Conservation (phyloP, 805 yeast genomes). For the Barnettozyma siamensis region DNA sequence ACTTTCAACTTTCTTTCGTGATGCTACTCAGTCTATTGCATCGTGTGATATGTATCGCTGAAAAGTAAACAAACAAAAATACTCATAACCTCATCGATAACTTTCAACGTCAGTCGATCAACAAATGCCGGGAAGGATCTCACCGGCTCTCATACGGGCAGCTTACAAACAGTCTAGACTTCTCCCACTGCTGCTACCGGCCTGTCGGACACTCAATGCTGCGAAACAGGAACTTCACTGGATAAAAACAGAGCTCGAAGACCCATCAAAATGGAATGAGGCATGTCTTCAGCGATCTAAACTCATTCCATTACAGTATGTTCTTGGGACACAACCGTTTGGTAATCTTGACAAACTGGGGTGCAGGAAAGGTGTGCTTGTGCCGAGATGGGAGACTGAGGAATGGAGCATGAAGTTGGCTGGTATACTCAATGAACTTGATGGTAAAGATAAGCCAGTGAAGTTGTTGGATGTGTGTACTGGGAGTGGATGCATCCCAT, state of each 20-base stretch:
- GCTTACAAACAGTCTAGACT: slow-evolving; percentile 11
- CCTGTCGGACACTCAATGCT: slow-evolving; percentile 20
- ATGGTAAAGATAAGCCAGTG: not conserved
- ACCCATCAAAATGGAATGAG: slow-evolving; percentile 38
- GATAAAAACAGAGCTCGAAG: slow-evolving; percentile 56
- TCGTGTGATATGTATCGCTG: too few relatives aligned
- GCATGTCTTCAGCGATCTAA: slow-evolving; percentile 52
- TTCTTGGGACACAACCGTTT: slow-evolving; percentile 84
- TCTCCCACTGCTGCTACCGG: slow-evolving; percentile 14
- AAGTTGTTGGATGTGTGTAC: slow-evolving; percentile 68
- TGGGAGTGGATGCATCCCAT: slow-evolving; percentile 84
- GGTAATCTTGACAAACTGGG: slow-evolving; percentile 50
- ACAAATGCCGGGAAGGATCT: too few relatives aligned
- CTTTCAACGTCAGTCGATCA: too few relatives aligned
- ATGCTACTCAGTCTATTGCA: too few relatives aligned
- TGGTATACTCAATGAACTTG: not conserved
- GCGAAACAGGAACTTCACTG: slow-evolving; percentile 60
- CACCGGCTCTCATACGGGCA: slow-evolving; percentile 9
- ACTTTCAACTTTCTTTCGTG: too few relatives aligned
- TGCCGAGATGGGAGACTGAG: slow-evolving; percentile 95
- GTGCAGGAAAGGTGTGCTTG: slow-evolving; percentile 64
- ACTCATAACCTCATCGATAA: not conserved
- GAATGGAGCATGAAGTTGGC: slow-evolving; percentile 65
- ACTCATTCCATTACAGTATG: slow-evolving; percentile 74
- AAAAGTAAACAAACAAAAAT: not conserved